Base-by-base conservation (phyloP, 148 eudicot species). In the Amaranthus palmeri region DNA sequence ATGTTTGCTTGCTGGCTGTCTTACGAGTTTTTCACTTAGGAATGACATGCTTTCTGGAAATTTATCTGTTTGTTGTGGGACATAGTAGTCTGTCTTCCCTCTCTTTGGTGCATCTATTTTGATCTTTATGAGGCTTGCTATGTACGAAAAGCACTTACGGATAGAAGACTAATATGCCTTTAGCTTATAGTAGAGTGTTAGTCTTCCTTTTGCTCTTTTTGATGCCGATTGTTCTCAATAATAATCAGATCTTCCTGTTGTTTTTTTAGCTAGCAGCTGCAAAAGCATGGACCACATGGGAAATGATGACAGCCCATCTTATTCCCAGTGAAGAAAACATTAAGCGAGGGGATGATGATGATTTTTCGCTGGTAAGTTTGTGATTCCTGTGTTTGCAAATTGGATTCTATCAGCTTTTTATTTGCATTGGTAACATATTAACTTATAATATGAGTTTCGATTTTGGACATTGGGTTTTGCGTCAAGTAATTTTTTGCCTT, bases 231-330 rank as follows among this genome's bases (percentile, higher is more conserved):
- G 44, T 6, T 51, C 49, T 48, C 11, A 4, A 3, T 75, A 8
- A 57, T 44, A 14, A n/a, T 11, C 14, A 46, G 8, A 3, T 47
- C 17, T 52, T 68, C 72, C 4, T 60, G 51, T 54, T 61, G 58
- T 60, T 75, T 69, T 41, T 13, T 6, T 55, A 91, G 98, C 79
- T 84, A 79, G 97, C 88, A 68, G 98, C 97, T 68, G 96, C 97
- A 61, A 88, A 85, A 78, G 93, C 92, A 78, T 95, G 98, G 98
- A 91, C 98, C 74, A 95, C 86, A 72, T 91, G 97, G 98, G 98
- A 95, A 81, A 85, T 95, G 97, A 82, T 81, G 91, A 95, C 98
- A 6, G 97, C 96, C 43, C 93, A 86, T 85, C 93, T 95, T 78
- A 55, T 81, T 61, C 96, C 88, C 7, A 88, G 84, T 78, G 93